A percentile compares a stretch with the other conserved stretches of the same genome.
These are phyloP conservation scores for Ophiostoma populinum DNA, from an alignment of 2,329 filamentous ascomycete species.

Conservation along the genomic window DNA sequence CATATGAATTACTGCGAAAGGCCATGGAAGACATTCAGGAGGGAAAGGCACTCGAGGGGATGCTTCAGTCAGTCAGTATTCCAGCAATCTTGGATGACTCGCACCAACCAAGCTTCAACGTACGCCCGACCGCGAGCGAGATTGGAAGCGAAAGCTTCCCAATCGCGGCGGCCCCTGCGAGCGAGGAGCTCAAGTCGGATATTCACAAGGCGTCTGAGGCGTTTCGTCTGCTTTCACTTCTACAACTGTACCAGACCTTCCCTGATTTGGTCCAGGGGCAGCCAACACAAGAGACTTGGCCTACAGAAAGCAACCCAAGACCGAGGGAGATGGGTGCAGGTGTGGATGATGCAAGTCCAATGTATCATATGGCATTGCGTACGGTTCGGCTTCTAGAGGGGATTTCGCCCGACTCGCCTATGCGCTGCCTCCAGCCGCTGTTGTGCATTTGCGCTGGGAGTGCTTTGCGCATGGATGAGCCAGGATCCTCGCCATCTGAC, in stretches of 20 bases:
- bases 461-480: constrained; percentile 5
- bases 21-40: constrained; percentile 17
- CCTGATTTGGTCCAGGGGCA: constrained; percentile 10
- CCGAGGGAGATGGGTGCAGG: too few relatives aligned
- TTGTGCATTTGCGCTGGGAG: constrained; percentile 12
- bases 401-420: constrained; percentile 12
- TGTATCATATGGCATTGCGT: constrained; percentile 9
- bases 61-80: constrained; percentile 17
- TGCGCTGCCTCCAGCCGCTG: constrained; percentile 13
- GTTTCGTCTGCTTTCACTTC: constrained; percentile 19
- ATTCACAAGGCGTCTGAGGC: constrained; percentile 21
- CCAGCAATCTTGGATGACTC: background rate
- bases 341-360: constrained; percentile 3
- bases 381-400: constrained; percentile 5
- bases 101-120: too few relatives aligned
- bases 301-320: background rate
- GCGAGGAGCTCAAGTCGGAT: constrained; percentile 14
- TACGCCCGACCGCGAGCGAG: too few relatives aligned
- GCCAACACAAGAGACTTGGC: background rate
- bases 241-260: constrained; percentile 24
- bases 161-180: constrained; percentile 1
- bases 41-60: constrained; percentile 19
- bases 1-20: constrained; percentile 13
- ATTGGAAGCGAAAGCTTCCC: too few relatives aligned
- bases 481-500: background rate